phyloP scores from a whole-genome alignment of 306 rosid genomes.

The Vigna angularis region DNA sequence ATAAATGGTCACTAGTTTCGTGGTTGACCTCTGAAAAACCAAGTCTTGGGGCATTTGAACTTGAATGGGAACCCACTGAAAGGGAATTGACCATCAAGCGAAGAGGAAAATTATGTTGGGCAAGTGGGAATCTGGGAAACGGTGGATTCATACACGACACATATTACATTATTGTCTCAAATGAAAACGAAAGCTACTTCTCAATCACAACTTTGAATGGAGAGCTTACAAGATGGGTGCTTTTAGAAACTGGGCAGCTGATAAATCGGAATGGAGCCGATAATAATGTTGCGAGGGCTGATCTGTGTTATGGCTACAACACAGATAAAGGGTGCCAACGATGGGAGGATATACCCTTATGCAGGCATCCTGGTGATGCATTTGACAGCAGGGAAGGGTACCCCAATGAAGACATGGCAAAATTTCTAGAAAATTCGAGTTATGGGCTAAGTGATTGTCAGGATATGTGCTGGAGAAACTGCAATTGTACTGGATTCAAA shows the following conservation, averaged over 20 bases:
- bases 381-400: too few relatives aligned
- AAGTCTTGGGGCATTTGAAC: conserved; percentile 19
- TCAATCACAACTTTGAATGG: background rate
- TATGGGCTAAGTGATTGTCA: background rate
- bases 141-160: background rate
- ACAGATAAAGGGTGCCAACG: too few relatives aligned
- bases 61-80: conserved; percentile 45
- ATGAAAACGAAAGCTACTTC: conserved; percentile 23
- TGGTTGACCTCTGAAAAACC: rapidly evolving
- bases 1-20: conserved; percentile 16
- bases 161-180: background rate
- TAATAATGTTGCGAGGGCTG: background rate
- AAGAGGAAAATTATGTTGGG: conserved; percentile 8
- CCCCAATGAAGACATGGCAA: too few relatives aligned
- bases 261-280: background rate
- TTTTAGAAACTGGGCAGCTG: background rate
- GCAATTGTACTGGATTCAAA: background rate
- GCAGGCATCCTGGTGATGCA: too few relatives aligned
- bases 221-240: background rate
- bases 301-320: background rate
- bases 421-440: background rate
- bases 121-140: background rate
- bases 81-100: conserved; percentile 14
- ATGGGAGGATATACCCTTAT: too few relatives aligned
- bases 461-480: background rate